Conservation (phyloP, 495 filamentous ascomycete species). For the Penicillium maclennaniae region DNA sequence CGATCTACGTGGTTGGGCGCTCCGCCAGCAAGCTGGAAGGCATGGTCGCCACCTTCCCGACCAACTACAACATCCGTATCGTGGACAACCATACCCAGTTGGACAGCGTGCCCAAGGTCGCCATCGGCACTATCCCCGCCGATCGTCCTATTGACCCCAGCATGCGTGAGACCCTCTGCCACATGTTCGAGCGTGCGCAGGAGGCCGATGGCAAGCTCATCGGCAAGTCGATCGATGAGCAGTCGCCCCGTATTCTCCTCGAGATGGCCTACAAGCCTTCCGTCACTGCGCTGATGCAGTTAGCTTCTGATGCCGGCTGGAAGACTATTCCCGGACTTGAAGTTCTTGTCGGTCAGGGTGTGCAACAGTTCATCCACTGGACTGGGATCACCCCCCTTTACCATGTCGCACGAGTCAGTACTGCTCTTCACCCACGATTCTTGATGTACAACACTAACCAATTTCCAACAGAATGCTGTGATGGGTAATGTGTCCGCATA, state of each 20-base stretch:
- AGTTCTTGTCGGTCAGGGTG: slow-evolving; percentile 84
- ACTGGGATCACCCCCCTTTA: slow-evolving; percentile 72
- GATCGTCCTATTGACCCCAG: slow-evolving; percentile 74
- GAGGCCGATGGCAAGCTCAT: slow-evolving; percentile 30
- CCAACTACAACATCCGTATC: slow-evolving; percentile 66
- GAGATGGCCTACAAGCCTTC: slow-evolving; percentile 97
- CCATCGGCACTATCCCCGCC: slow-evolving; percentile 87
- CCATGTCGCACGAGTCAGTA: slow-evolving; percentile 53
- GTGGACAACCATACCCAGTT: slow-evolving; percentile 52
- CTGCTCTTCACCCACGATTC: background rate
- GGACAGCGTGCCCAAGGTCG: slow-evolving; percentile 58
- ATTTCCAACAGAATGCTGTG: slow-evolving; percentile 22
- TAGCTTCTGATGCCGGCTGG: slow-evolving; percentile 84
- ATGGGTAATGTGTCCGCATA: slow-evolving; percentile 23
- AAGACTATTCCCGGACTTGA: slow-evolving; percentile 80
- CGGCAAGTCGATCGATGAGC: slow-evolving; percentile 23
- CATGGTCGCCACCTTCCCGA: slow-evolving; percentile 70
- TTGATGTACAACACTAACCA: slow-evolving; percentile 1
- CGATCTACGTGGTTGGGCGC: slow-evolving; percentile 84
- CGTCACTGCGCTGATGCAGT: slow-evolving; percentile 77
- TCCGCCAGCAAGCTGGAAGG: slow-evolving; percentile 60
- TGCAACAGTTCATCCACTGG: slow-evolving; percentile 78
- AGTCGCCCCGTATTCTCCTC: slow-evolving; percentile 58
- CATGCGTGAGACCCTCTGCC: slow-evolving; percentile 64
- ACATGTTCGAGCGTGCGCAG: slow-evolving; percentile 55